Evolutionary conservation across 805 yeast species (phyloP), one percentile per base, ranked within the genome.

Genomic region (Priceomyces haplophilus): DNA sequence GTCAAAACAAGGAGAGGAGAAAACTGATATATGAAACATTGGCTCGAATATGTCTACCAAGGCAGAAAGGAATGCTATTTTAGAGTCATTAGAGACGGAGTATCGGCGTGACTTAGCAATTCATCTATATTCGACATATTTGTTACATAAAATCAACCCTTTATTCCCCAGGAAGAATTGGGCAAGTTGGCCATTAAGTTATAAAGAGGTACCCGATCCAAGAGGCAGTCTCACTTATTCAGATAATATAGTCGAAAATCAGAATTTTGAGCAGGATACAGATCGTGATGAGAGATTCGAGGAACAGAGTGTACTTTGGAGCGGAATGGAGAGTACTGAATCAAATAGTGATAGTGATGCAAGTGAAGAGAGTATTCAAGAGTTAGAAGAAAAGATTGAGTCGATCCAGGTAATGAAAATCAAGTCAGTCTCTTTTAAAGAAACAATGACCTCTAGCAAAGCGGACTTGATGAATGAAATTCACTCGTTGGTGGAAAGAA

Each of bases 101-200:
- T 77, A 72, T 45, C 59, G 80, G 24, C 59, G 60, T 10, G 89
- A 86, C 58, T 61, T 85, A 23, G 74, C 84, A 0, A 54, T 79
- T 2, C 95, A 86, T 60, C 59, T 87, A 3, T 86, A 83, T 56
- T 75, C 85, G 18, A 56, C 81, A 0, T 67, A 68, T 44, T 62
- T 85, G 21, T 58, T 72, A 41, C 75, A 63, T 43, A 60, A 53
- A 35, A 62, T 62, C 39, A 62, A 61, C 59, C 66, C 59, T 40
- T 29, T 42, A 46, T 67, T 67, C 62, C 75, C 75, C 35, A 38
- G 47, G 40, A 35, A 50, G 36, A 42, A 55, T 40, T 83, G 86
- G 82, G 55, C 78, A 0, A 54, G 71, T 3, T 85, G 91, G 91
- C 91, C 91, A 1, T 55, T 72, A 30, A 53, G 62, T 0, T 7